phyloP scores from a whole-genome alignment of 495 filamentous ascomycete genomes.

The Tuber microsphaerosporum region DNA sequence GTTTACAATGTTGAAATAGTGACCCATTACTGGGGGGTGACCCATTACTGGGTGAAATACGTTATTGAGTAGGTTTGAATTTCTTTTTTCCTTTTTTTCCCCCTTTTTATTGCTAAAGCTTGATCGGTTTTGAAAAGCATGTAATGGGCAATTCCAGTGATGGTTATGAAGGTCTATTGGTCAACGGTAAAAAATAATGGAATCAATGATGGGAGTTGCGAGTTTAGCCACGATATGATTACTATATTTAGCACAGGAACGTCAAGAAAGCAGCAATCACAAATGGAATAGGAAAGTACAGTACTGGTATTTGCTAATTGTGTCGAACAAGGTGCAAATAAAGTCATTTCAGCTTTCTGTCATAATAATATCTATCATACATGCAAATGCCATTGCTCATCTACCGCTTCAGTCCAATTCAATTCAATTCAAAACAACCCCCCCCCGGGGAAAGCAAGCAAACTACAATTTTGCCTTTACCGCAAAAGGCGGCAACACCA shows the following conservation, averaged over 20 bases:
- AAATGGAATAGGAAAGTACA: not conserved
- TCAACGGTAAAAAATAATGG: not conserved
- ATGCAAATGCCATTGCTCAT: not conserved
- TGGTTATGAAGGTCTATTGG: too few species aligned
- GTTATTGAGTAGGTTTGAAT: too few species aligned
- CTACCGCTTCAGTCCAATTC: not conserved
- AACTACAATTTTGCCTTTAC: constrained; percentile 53
- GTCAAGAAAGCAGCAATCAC: not conserved
- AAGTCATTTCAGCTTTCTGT: not conserved
- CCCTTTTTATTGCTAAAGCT: too few species aligned
- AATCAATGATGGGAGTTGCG: not conserved
- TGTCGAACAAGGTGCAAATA: not conserved
- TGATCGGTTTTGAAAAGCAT: too few species aligned
- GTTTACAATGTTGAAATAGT: too few species aligned
- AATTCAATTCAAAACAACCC: not conserved
- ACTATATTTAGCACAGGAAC: not conserved
- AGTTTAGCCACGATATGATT: not conserved
- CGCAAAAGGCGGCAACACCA: constrained; percentile 53
- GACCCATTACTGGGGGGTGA: too few species aligned
- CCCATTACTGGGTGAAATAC: too few species aligned
- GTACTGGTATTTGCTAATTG: too few species aligned
- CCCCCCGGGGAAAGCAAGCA: not conserved
- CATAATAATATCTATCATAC: not conserved
- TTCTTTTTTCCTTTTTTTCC: too few species aligned
- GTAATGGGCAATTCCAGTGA: too few species aligned